Evolutionary conservation across 176 grass and related monocot genomes (phyloP).

Genomic region (Elymus sibiricus): DNA sequence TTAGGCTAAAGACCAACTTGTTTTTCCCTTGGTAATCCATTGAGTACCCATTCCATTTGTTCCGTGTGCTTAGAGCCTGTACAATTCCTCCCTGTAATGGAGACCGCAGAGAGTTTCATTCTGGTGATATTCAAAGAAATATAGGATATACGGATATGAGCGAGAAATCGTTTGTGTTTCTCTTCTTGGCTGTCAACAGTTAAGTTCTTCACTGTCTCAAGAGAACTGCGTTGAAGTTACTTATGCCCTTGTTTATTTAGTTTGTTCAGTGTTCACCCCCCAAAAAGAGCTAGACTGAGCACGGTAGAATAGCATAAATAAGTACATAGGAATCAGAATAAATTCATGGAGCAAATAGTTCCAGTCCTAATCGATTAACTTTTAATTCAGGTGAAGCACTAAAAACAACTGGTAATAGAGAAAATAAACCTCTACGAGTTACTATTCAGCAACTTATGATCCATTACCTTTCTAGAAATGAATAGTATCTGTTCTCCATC

Average conservation of each 20-base stretch:
- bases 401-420: background rate
- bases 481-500: slow-evolving; percentile 67
- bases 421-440: background rate
- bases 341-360: slow-evolving; percentile 4
- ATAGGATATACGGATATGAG: slow-evolving; percentile 5
- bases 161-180: background rate
- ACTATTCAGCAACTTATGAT: slow-evolving; percentile 12
- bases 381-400: slow-evolving; percentile 8
- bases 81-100: slow-evolving; percentile 65
- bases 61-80: slow-evolving; percentile 67
- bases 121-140: slow-evolving; percentile 4
- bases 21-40: slow-evolving; percentile 59
- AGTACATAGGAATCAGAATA: background rate
- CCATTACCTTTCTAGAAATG: slow-evolving; percentile 78
- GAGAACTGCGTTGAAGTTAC: slow-evolving; percentile 17
- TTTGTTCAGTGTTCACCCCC: background rate
- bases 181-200: background rate
- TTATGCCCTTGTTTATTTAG: slow-evolving; percentile 5
- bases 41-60: slow-evolving; percentile 75
- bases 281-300: background rate
- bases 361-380: slow-evolving; percentile 8
- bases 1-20: slow-evolving; percentile 71
- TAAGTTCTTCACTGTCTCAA: background rate
- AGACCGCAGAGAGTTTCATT: background rate
- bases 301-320: slow-evolving; percentile 5